Conservation (phyloP, 2,329 filamentous ascomycete species). For the Diaporthe caulivora region DNA sequence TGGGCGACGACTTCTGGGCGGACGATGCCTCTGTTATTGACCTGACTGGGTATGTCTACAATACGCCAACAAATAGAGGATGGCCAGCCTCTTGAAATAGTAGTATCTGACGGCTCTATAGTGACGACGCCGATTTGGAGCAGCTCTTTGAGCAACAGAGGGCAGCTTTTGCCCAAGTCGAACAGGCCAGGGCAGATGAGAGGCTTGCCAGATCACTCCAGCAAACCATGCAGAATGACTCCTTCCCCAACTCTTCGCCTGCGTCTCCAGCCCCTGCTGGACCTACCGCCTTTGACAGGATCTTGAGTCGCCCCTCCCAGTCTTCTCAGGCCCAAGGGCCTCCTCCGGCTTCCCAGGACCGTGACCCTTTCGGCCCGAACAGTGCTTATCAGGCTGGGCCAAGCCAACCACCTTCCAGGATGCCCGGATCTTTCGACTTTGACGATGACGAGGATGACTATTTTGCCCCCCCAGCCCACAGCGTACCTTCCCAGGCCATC, state of each 20-base stretch:
- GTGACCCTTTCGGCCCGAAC: background rate
- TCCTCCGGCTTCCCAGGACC: constrained; percentile 7
- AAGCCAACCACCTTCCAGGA: constrained; percentile 12
- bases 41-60: constrained; percentile 49
- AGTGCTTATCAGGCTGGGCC: background rate
- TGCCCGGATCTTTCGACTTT: constrained; percentile 22
- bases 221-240: constrained; percentile 15
- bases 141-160: constrained; percentile 45
- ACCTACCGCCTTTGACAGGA: constrained; percentile 42
- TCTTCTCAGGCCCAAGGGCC: constrained; percentile 12
- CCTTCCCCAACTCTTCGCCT: background rate
- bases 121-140: constrained; percentile 46
- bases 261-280: constrained; percentile 26
- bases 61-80: background rate
- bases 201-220: constrained; percentile 46
- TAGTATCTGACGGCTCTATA: background rate
- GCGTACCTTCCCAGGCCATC: constrained; percentile 7
- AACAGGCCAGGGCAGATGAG: constrained; percentile 52
- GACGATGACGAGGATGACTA: constrained; percentile 1
- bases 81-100: background rate
- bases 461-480: background rate
- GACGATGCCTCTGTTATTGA: constrained; percentile 51
- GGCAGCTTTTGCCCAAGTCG: constrained; percentile 52
- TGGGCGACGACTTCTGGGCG: constrained; percentile 32
- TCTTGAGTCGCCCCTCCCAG: constrained; percentile 36